Conservation (phyloP, 2,329 filamentous ascomycete species). For the Aspergillus fumigatiaffinis region DNA sequence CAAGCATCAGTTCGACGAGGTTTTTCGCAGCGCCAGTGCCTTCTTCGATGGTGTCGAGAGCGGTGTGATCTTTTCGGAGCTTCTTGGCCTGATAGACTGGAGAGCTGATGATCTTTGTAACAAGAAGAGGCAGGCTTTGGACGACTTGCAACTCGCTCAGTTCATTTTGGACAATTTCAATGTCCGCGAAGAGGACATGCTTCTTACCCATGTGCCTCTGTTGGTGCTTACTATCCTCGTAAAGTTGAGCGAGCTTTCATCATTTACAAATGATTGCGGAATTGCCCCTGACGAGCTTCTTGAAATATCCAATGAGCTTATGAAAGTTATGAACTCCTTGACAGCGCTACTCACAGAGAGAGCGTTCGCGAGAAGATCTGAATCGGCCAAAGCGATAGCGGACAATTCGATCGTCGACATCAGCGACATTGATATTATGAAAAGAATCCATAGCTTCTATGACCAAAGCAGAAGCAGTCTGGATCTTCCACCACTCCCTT, state of each 20-base stretch:
- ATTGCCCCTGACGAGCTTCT: slow-evolving; percentile 15
- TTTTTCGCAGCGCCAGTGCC: slow-evolving; percentile 85
- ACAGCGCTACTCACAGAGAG: slow-evolving; percentile 44
- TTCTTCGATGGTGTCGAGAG: slow-evolving; percentile 98
- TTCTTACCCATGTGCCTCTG: slow-evolving; percentile 77
- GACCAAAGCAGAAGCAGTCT: slow-evolving; percentile 66
- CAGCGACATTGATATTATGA: slow-evolving; percentile 47
- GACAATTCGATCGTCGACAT: slow-evolving; percentile 12
- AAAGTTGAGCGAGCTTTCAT: slow-evolving; percentile 40
- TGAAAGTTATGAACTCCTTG: slow-evolving; percentile 27
- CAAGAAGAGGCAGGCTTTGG: slow-evolving; percentile 48
- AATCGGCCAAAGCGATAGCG: slow-evolving; percentile 18
- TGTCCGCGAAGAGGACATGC: slow-evolving; percentile 92
- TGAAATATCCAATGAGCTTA: slow-evolving; percentile 22
- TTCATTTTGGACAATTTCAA: slow-evolving; percentile 91
- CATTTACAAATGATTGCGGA: slow-evolving; percentile 8
- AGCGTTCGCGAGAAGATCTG: slow-evolving; percentile 47
- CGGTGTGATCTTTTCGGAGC: slow-evolving; percentile 82
- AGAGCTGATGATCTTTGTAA: slow-evolving; percentile 49
- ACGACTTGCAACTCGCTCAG: slow-evolving; percentile 67
- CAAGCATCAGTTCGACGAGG: slow-evolving; percentile 75
- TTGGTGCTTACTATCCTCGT: slow-evolving; percentile 62
- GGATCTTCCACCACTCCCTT: slow-evolving; percentile 59
- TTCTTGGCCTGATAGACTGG: slow-evolving; percentile 62
- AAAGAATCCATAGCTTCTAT: slow-evolving; percentile 64